Evolutionary conservation across 345 rosid genomes (phyloP).

Genomic region (Euclidium syriacum): DNA sequence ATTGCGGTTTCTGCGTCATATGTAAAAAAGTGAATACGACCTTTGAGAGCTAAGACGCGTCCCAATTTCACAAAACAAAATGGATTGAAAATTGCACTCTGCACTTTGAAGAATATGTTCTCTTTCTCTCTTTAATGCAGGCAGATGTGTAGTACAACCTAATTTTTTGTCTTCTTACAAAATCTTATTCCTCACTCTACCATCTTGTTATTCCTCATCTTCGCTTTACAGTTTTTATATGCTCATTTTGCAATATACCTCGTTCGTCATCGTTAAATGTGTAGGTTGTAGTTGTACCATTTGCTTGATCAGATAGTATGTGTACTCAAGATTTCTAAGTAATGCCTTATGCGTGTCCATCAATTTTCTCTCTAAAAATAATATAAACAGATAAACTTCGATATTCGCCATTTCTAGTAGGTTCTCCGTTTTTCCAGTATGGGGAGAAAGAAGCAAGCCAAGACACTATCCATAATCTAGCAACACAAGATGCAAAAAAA

Average conservation of each 20-base stretch:
- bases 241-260: constrained; percentile 12
- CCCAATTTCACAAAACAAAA: constrained; percentile 2
- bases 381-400: no score
- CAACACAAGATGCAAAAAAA: no score
- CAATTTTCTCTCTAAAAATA: no score
- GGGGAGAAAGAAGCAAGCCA: no score
- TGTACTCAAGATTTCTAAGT: no score
- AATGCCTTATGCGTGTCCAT: no score
- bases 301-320: no score
- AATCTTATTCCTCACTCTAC: constrained; percentile 23
- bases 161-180: constrained; percentile 15
- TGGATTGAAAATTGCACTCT: background rate
- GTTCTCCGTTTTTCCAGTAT: no score
- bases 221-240: background rate
- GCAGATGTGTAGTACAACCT: constrained; percentile 9
- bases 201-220: background rate
- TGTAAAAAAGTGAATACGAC: constrained; percentile 23
- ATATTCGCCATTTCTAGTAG: no score
- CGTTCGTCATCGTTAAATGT: constrained; percentile 6
- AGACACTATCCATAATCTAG: no score
- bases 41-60: constrained; percentile 27
- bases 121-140: background rate
- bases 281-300: no score
- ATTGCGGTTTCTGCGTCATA: constrained; percentile 28
- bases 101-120: constrained; percentile 21